phyloP scores from a whole-genome alignment of 441 rosid species.

The Hura crepitans region DNA sequence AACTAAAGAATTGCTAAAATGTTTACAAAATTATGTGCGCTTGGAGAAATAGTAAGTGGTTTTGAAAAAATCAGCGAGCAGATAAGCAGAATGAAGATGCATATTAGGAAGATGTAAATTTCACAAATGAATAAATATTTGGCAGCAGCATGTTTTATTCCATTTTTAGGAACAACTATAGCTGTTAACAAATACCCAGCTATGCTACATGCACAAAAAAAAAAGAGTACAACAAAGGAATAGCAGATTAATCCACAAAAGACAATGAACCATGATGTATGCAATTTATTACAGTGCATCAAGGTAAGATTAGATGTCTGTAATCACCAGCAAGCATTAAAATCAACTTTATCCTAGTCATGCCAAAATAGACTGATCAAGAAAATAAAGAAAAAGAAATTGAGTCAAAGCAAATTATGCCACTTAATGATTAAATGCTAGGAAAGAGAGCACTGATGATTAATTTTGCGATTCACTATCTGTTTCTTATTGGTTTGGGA shows the following conservation, averaged over 20 bases:
- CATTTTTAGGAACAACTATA: not conserved
- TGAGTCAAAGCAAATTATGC: not conserved
- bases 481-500: not conserved
- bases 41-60: conserved; percentile 14
- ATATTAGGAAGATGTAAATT: not conserved
- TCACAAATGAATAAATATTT: not conserved
- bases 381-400: not conserved
- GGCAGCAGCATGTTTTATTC: not conserved
- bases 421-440: not conserved
- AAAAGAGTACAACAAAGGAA: not conserved
- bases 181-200: not conserved
- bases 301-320: not conserved
- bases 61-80: conserved; percentile 9
- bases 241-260: not conserved
- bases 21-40: conserved; percentile 5
- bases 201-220: not conserved
- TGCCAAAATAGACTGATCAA: not conserved
- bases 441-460: not conserved
- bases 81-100: not conserved
- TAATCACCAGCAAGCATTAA: not conserved
- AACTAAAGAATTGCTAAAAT: conserved; percentile 1
- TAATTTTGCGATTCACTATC: not conserved
- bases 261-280: not conserved
- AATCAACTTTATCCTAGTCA: not conserved
- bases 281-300: not conserved